Evolutionary conservation across 148 eudicot species (phyloP).

Genomic region (Vaccinium darrowii): DNA sequence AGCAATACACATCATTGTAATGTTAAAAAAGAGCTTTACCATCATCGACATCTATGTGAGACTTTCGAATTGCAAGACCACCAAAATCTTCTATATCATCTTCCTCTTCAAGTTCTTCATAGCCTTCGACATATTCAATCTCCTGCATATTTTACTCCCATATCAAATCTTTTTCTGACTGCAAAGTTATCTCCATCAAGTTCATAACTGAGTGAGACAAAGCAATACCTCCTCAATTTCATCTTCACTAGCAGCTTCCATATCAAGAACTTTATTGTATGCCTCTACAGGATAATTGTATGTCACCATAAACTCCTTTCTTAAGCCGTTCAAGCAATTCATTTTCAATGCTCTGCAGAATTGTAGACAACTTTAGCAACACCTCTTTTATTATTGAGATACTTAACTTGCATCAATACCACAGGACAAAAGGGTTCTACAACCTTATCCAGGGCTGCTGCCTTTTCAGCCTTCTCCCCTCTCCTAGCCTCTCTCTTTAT

Average conservation of each 20-base stretch:
- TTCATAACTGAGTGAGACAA: not conserved
- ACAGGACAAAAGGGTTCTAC: not conserved
- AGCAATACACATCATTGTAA: not conserved
- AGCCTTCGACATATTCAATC: slow-evolving; percentile 78
- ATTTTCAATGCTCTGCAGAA: slow-evolving; percentile 76
- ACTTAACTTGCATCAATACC: not conserved
- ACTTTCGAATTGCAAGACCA: slow-evolving; percentile 29
- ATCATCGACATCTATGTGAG: slow-evolving; percentile 32
- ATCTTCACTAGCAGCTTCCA: slow-evolving; percentile 39
- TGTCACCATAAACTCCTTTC: slow-evolving; percentile 64
- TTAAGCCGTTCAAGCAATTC: slow-evolving; percentile 81
- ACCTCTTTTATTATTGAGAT: not conserved
- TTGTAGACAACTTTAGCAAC: not conserved
- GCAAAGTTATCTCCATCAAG: not conserved
- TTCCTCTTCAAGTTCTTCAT: slow-evolving; percentile 70
- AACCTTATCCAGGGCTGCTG: slow-evolving; percentile 78
- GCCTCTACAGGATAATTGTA: slow-evolving; percentile 45
- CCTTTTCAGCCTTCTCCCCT: slow-evolving; percentile 83
- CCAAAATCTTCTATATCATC: slow-evolving; percentile 88
- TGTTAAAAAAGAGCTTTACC: not conserved
- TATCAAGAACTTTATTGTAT: slow-evolving; percentile 48
- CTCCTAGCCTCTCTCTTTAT: slow-evolving; percentile 77
- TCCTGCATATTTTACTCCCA: slow-evolving; percentile 35
- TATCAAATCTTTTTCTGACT: not conserved
- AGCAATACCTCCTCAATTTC: slow-evolving; percentile 39